phyloP scores from a whole-genome alignment of 176 grass and related monocot genomes.

The Poa annua region DNA sequence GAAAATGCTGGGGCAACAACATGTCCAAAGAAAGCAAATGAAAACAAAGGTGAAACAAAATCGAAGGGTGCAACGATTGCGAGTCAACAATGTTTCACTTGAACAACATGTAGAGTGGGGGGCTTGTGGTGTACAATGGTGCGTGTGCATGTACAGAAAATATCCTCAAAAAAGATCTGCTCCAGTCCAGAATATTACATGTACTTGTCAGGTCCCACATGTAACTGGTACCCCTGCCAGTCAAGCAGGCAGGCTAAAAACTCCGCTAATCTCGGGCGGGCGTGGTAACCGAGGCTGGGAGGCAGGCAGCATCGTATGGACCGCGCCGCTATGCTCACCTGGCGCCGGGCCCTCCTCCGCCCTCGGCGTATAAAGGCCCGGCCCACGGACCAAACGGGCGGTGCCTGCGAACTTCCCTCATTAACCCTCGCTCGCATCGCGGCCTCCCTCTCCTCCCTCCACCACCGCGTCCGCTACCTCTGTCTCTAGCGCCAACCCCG shows the following conservation, averaged over 20 bases:
- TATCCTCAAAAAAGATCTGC: background rate
- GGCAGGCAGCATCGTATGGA: constrained; percentile 34
- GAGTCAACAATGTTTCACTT: no score
- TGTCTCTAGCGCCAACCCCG: constrained; percentile 6
- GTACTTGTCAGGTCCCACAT: background rate
- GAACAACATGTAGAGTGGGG: no score
- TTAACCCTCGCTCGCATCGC: constrained; percentile 31
- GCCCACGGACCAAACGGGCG: constrained; percentile 22
- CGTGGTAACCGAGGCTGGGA: constrained; percentile 50
- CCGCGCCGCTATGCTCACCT: constrained; percentile 29
- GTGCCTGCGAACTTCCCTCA: constrained; percentile 6
- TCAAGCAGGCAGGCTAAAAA: background rate
- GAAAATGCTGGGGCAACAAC: no score
- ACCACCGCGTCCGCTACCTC: background rate
- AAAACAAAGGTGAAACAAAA: no score
- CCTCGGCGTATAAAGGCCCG: constrained; percentile 51
- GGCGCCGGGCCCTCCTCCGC: constrained; percentile 10
- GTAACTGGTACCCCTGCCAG: background rate
- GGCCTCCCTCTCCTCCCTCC: background rate
- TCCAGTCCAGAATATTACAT: background rate
- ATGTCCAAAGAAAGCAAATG: no score
- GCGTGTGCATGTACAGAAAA: background rate
- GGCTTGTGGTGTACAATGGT: background rate
- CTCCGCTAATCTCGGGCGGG: constrained; percentile 44
- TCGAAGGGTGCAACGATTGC: no score